phyloP scores from a whole-genome alignment of 2,329 filamentous ascomycete species.

The Colletotrichum cordylinicola region DNA sequence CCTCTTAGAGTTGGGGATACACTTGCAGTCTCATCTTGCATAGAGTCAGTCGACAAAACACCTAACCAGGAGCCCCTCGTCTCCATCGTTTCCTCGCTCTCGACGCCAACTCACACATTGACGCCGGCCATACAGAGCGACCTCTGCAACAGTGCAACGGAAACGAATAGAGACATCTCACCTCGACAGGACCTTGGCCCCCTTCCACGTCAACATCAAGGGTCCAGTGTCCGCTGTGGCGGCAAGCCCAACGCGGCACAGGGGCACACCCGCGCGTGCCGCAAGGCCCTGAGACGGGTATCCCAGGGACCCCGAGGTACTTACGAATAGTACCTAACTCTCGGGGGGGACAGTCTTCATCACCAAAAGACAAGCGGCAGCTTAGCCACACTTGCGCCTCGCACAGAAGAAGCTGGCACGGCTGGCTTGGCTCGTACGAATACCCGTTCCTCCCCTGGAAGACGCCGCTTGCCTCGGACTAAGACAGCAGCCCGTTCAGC shows the following conservation, averaged over 20 bases:
- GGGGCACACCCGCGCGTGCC: not conserved
- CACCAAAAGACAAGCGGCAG: not conserved
- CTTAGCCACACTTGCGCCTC: conserved; percentile 13
- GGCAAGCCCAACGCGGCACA: not conserved
- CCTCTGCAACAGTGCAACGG: not conserved
- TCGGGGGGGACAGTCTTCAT: not conserved
- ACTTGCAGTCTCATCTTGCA: not conserved
- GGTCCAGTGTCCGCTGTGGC: not conserved
- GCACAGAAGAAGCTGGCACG: not conserved
- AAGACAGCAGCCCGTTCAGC: not conserved
- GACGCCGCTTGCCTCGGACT: not conserved
- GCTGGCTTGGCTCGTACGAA: not conserved
- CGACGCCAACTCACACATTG: not conserved
- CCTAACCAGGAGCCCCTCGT: not conserved
- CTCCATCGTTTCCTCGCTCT: not conserved
- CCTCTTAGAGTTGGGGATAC: not conserved
- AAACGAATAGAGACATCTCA: not conserved
- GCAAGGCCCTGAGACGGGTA: not conserved
- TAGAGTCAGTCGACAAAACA: not conserved
- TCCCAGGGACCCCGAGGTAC: not conserved
- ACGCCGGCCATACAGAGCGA: not conserved
- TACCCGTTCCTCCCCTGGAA: not conserved
- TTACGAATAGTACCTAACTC: not conserved
- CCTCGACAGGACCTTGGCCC: not conserved
- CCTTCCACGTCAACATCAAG: conserved; percentile 1